These are phyloP conservation scores for Chrysochromulina tobinii DNA, from an alignment of 78 protist genomes.

Conservation along the genomic window DNA sequence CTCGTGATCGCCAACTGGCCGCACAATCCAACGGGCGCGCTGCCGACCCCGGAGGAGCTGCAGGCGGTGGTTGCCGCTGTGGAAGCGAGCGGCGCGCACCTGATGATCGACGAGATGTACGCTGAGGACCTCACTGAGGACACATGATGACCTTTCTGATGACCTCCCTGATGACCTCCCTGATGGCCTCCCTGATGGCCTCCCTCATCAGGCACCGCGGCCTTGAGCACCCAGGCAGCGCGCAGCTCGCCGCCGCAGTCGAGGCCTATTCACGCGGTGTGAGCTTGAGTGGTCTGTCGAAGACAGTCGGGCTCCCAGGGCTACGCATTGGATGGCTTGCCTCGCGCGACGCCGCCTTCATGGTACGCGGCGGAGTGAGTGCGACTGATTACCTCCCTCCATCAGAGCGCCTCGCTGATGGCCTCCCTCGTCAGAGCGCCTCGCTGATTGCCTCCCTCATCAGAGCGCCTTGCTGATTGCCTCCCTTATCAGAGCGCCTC, in stretches of 20 bases:
- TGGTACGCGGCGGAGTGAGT: background rate
- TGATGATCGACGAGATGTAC: background rate
- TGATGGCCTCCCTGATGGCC: no score
- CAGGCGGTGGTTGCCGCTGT: background rate
- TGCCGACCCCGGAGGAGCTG: background rate
- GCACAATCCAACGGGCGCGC: constrained; percentile 19
- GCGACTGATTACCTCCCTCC: no score
- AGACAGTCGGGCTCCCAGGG: background rate
- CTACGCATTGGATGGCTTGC: constrained; percentile 7
- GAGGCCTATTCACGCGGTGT: background rate
- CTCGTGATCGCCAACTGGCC: background rate
- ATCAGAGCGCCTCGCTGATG: no score
- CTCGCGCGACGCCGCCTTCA: background rate
- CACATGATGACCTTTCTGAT: no score
- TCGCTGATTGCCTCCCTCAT: no score
- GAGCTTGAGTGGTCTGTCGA: background rate
- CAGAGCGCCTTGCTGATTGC: no score
- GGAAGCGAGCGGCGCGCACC: background rate
- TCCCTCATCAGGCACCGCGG: background rate
- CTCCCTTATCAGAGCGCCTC: no score
- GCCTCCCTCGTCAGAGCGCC: no score
- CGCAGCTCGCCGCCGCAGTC: background rate
- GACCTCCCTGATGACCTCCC: no score
- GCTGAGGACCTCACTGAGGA: no score
- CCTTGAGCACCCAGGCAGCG: background rate